A percentile compares a stretch with the other conserved stretches of the same genome.
These are phyloP conservation scores for Platanthera guangdongensis DNA, from an alignment of 106 monocot genomes.

Conservation along the genomic window DNA sequence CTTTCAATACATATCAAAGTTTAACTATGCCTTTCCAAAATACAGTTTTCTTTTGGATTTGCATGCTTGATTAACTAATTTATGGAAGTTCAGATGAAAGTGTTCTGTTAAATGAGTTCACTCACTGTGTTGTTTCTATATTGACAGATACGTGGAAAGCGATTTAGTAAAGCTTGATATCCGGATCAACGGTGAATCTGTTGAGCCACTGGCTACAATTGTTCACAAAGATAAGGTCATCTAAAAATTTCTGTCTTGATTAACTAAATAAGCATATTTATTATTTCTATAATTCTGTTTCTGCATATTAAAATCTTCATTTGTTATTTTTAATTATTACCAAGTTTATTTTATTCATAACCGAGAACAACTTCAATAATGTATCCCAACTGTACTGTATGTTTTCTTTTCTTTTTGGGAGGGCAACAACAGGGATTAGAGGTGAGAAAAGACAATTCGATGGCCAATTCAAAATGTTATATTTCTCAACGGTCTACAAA, in stretches of 20 bases:
- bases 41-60: not conserved
- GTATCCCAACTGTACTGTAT: too few relatives aligned
- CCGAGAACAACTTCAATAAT: too few relatives aligned
- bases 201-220: conserved; percentile 89
- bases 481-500: too few relatives aligned
- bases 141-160: conserved; percentile 77
- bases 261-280: not conserved
- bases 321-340: not conserved
- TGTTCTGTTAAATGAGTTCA: conserved; percentile 1
- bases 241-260: not conserved
- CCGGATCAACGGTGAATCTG: conserved; percentile 88
- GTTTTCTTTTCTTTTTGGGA: too few relatives aligned
- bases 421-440: too few relatives aligned
- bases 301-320: not conserved
- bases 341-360: too few relatives aligned
- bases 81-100: not conserved
- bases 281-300: not conserved
- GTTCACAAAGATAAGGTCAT: conserved; percentile 95
- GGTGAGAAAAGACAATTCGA: too few relatives aligned
- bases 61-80: not conserved
- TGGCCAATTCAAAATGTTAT: too few relatives aligned
- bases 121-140: not conserved
- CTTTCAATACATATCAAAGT: not conserved
- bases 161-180: conserved; percentile 87
- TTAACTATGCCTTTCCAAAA: not conserved